These are phyloP conservation scores for Moniliophthora roreri DNA, from an alignment of 1,284 basidiomycete species.

Conservation along the genomic window DNA sequence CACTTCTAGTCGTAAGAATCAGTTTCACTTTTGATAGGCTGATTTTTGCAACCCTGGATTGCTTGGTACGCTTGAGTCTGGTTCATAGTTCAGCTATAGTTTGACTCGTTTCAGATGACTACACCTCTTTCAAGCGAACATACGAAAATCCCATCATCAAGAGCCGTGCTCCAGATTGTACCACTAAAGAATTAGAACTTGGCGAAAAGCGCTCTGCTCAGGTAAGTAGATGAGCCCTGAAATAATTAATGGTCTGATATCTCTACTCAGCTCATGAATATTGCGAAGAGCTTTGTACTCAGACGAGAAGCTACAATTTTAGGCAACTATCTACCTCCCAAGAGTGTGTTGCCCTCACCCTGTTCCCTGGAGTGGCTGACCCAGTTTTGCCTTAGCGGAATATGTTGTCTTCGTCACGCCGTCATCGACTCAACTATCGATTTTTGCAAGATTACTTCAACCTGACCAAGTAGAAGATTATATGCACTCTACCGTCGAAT, in stretches of 20 bases:
- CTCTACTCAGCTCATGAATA: slow-evolving; percentile 60
- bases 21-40: slow-evolving; percentile 44
- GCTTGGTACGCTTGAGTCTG: slow-evolving; percentile 52
- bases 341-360: too few species aligned
- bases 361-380: too few species aligned
- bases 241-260: slow-evolving; percentile 4
- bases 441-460: slow-evolving; percentile 77
- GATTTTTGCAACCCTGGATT: slow-evolving; percentile 94
- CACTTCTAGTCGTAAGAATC: not conserved
- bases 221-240: slow-evolving; percentile 39
- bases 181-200: slow-evolving; percentile 67
- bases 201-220: slow-evolving; percentile 76
- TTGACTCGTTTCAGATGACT: slow-evolving; percentile 51
- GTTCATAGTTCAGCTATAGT: slow-evolving; percentile 18
- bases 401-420: slow-evolving; percentile 92
- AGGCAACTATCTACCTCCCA: slow-evolving; percentile 86
- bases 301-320: slow-evolving; percentile 85
- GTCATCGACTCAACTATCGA: slow-evolving; percentile 75
- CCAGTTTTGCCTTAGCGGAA: slow-evolving; percentile 67
- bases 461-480: slow-evolving; percentile 67
- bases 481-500: slow-evolving; percentile 72
- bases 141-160: slow-evolving; percentile 92
- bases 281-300: slow-evolving; percentile 87
- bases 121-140: slow-evolving; percentile 72
- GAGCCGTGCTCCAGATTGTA: slow-evolving; percentile 79